Conservation (phyloP, 78 protist genomes). For the Dictyostelium intermedium region DNA sequence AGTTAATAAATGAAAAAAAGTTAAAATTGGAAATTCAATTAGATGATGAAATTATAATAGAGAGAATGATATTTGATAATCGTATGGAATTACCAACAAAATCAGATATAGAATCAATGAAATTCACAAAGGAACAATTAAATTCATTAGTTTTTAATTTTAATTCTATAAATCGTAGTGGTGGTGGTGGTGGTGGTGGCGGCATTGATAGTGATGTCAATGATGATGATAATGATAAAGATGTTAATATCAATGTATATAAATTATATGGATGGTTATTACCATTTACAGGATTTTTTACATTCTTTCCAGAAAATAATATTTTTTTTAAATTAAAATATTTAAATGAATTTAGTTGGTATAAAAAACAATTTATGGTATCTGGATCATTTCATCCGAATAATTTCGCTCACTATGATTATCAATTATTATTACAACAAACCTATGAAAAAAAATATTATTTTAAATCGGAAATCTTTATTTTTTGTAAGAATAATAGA, state of each 20-base stretch:
- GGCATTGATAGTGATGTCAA: too few species aligned
- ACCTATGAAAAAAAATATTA: background rate
- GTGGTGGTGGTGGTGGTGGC: background rate
- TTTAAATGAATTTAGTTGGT: background rate
- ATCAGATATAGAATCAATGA: background rate
- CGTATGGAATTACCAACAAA: background rate
- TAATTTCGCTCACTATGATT: background rate
- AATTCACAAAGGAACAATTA: background rate
- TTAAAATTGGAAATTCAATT: background rate
- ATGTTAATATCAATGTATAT: background rate
- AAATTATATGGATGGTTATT: background rate
- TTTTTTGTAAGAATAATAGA: background rate
- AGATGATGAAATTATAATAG: background rate
- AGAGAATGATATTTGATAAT: background rate
- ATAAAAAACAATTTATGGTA: background rate
- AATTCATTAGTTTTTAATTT: background rate
- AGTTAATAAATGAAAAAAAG: background rate
- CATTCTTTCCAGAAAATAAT: background rate
- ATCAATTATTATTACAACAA: background rate
- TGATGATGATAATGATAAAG: too few species aligned
- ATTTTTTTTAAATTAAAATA: background rate
- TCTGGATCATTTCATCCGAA: background rate
- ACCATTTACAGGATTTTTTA: background rate
- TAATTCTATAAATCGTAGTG: background rate
- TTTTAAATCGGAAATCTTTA: background rate